phyloP scores from a whole-genome alignment of 75 land plant species.

The Isoetes taiwanensis region DNA sequence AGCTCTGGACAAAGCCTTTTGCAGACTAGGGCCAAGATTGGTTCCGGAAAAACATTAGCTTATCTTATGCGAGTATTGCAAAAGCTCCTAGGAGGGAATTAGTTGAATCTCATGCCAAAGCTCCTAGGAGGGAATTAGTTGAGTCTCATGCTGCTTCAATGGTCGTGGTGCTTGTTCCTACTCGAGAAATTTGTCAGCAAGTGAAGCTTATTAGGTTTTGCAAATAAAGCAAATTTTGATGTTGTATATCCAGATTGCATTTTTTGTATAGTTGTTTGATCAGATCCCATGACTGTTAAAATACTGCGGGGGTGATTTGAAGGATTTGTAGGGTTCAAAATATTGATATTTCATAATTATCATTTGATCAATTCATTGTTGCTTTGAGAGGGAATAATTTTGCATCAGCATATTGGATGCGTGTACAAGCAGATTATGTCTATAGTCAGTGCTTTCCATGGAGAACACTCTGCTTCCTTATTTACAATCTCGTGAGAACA shows the following conservation, averaged over 20 bases:
- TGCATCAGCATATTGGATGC: too few species aligned
- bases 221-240: background rate
- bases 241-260: background rate
- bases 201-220: slow-evolving; percentile 8
- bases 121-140: slow-evolving; percentile 21
- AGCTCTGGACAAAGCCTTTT: too few species aligned
- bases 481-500: too few species aligned
- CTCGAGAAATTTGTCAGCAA: slow-evolving; percentile 89
- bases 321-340: slow-evolving; percentile 55
- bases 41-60: slow-evolving; percentile 89
- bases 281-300: slow-evolving; percentile 54
- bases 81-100: slow-evolving; percentile 39
- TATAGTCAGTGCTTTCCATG: too few species aligned
- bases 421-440: too few species aligned
- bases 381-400: too few species aligned
- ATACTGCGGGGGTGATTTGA: slow-evolving; percentile 50
- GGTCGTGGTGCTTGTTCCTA: slow-evolving; percentile 77
- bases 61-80: slow-evolving; percentile 84
- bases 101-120: too few species aligned
- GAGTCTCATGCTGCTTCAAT: slow-evolving; percentile 26
- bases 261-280: slow-evolving; percentile 33
- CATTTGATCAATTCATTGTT: background rate
- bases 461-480: too few species aligned
- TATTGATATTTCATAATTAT: slow-evolving; percentile 37
- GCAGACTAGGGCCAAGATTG: slow-evolving; percentile 83